phyloP scores from a whole-genome alignment of 2,329 filamentous ascomycete species.

The Pseudocercospora vitis region DNA sequence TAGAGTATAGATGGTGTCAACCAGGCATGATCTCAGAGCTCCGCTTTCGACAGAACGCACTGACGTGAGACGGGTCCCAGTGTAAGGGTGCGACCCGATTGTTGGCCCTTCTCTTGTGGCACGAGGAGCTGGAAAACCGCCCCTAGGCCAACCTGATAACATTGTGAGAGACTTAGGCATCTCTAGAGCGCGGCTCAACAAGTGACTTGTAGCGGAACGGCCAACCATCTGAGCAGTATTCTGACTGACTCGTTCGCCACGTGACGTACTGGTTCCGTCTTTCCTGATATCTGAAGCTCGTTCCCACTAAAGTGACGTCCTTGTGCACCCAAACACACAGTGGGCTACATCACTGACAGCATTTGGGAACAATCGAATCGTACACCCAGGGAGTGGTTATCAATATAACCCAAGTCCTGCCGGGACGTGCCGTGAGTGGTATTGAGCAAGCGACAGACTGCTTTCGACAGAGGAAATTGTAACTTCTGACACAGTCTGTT shows the following conservation, averaged over 20 bases:
- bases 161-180: too few species aligned
- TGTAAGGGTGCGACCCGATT: not conserved
- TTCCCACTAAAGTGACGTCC: not conserved
- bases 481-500: too few species aligned
- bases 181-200: not conserved
- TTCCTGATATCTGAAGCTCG: not conserved
- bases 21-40: constrained; percentile 5
- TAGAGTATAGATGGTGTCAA: not conserved
- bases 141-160: too few species aligned
- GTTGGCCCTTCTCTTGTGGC: not conserved
- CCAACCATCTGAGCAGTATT: not conserved
- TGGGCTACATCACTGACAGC: not conserved
- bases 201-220: not conserved
- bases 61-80: not conserved
- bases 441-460: too few species aligned
- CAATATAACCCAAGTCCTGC: too few species aligned
- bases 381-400: too few species aligned
- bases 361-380: too few species aligned
- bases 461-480: too few species aligned
- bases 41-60: not conserved
- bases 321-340: not conserved
- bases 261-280: constrained; percentile 5
- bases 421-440: too few species aligned
- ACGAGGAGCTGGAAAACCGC: not conserved
- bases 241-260: constrained; percentile 3